Percentiles rank a stretch among this genome's conserved stretches.
These are phyloP conservation scores for Amanita muscaria DNA, from an alignment of 768 basidiomycete species.

Conservation along the genomic window DNA sequence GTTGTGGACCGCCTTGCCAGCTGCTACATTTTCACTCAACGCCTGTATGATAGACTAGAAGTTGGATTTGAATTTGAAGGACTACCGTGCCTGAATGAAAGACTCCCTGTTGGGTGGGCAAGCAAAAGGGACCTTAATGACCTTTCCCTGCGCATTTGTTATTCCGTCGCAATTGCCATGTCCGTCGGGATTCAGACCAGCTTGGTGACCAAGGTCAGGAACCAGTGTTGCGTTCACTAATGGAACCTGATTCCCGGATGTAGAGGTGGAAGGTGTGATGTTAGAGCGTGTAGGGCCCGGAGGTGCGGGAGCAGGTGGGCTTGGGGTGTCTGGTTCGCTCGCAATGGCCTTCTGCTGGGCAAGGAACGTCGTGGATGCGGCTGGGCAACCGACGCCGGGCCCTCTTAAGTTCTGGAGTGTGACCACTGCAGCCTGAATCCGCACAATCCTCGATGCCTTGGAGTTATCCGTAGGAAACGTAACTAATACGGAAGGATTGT, in stretches of 20 bases:
- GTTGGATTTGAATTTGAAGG: slow-evolving; percentile 47
- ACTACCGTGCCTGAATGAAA: slow-evolving; percentile 53
- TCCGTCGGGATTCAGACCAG: neutral
- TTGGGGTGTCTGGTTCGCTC: neutral
- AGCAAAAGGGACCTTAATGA: slow-evolving; percentile 56
- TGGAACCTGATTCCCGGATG: slow-evolving; percentile 26
- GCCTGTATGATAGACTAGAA: slow-evolving; percentile 33
- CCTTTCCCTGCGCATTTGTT: slow-evolving; percentile 43
- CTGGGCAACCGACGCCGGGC: slow-evolving; percentile 62
- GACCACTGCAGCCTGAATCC: slow-evolving; percentile 49
- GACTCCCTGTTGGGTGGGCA: slow-evolving; percentile 31
- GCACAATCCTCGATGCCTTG: slow-evolving; percentile 41
- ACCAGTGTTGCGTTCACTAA: slow-evolving; percentile 29
- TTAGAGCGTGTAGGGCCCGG: slow-evolving; percentile 10
- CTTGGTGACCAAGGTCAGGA: slow-evolving; percentile 13
- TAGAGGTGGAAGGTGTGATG: no score
- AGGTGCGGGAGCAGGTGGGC: neutral
- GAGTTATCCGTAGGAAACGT: slow-evolving; percentile 59
- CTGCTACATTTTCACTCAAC: slow-evolving; percentile 47
- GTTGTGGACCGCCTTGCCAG: slow-evolving; percentile 59
- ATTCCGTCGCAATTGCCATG: slow-evolving; percentile 35
- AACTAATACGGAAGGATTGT: slow-evolving; percentile 47
- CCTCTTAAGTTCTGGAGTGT: slow-evolving; percentile 68
- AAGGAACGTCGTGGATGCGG: slow-evolving; percentile 46
- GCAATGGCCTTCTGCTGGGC: slow-evolving; percentile 21